A percentile compares a stretch with the other conserved stretches of the same genome.
phyloP scores from a whole-genome alignment of 2,329 filamentous ascomycete genomes.

The Epichloe aotearoae region DNA sequence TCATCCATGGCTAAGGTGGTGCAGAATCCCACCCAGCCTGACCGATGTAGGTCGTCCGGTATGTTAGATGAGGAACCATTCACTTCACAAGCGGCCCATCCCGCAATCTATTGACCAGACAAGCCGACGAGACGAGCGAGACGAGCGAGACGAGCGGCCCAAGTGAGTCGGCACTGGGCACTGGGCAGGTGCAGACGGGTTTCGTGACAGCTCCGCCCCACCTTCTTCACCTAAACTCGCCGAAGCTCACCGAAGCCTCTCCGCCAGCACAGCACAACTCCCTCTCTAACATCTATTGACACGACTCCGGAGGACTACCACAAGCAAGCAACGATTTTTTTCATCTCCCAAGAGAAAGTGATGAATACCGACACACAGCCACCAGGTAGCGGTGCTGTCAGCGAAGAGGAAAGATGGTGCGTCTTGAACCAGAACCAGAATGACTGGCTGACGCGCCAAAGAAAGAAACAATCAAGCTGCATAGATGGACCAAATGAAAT shows the following conservation, averaged over 20 bases:
- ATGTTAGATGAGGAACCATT: too few species aligned
- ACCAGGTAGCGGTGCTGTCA: conserved; percentile 4
- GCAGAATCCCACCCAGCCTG: background rate
- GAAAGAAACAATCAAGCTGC: background rate
- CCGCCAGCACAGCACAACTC: background rate
- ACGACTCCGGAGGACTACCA: background rate
- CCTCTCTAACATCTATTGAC: too few species aligned
- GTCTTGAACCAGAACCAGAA: background rate
- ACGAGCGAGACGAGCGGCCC: too few species aligned
- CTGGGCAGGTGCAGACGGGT: background rate
- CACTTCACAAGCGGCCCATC: too few species aligned
- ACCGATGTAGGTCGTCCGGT: too few species aligned
- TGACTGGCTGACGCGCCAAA: too few species aligned
- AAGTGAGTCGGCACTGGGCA: too few species aligned
- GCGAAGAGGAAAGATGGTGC: conserved; percentile 24
- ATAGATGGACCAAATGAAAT: background rate
- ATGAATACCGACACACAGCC: conserved; percentile 16
- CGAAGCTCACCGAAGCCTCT: conserved; percentile 2
- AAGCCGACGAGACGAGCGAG: too few species aligned
- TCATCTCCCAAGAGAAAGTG: background rate
- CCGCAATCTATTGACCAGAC: too few species aligned
- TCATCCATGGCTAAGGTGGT: conserved; percentile 33
- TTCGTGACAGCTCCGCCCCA: conserved; percentile 13
- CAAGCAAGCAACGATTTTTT: background rate
- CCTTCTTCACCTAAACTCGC: conserved; percentile 21